Percentiles rank a stretch among this genome's conserved stretches.
Conservation (phyloP, 495 filamentous ascomycete species). For the Penicillium macrosclerotiorum region DNA sequence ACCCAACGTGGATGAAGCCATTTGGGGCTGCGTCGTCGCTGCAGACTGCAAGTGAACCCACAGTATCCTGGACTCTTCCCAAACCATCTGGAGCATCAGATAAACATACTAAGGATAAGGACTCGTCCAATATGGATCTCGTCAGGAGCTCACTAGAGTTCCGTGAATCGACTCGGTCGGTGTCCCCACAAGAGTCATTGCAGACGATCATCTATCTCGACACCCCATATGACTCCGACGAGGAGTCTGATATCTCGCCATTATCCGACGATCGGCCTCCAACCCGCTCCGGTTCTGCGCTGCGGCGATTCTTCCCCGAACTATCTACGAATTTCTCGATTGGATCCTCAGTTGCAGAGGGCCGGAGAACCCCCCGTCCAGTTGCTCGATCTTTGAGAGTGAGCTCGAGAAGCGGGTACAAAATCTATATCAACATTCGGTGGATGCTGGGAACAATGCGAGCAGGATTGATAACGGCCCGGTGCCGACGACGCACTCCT, state of each 20-base stretch:
- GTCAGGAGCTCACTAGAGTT: background rate
- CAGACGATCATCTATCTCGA: conserved; percentile 18
- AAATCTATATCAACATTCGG: conserved; percentile 12
- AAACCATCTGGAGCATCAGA: no score
- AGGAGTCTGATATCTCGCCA: conserved; percentile 31
- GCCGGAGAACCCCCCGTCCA: conserved; percentile 5
- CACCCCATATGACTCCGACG: conserved; percentile 16
- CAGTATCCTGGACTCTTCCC: no score
- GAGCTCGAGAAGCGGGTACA: conserved; percentile 22
- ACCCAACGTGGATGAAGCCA: no score
- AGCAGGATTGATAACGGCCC: background rate
- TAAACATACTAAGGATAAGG: no score
- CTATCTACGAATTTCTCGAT: conserved; percentile 28
- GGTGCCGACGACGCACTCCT: conserved; percentile 6
- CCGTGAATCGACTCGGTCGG: background rate
- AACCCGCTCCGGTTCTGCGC: conserved; percentile 2
- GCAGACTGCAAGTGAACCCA: no score
- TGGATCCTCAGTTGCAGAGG: conserved; percentile 20
- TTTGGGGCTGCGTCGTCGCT: no score
- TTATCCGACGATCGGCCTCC: conserved; percentile 20
- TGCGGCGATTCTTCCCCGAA: conserved; percentile 36
- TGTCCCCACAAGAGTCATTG: conserved; percentile 12
- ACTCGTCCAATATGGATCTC: background rate
- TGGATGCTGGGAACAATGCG: background rate
- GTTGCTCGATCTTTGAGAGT: conserved; percentile 10